Evolutionary conservation across 2,329 filamentous ascomycete species (phyloP).

Genomic region (Sphaceloma murrayae): DNA sequence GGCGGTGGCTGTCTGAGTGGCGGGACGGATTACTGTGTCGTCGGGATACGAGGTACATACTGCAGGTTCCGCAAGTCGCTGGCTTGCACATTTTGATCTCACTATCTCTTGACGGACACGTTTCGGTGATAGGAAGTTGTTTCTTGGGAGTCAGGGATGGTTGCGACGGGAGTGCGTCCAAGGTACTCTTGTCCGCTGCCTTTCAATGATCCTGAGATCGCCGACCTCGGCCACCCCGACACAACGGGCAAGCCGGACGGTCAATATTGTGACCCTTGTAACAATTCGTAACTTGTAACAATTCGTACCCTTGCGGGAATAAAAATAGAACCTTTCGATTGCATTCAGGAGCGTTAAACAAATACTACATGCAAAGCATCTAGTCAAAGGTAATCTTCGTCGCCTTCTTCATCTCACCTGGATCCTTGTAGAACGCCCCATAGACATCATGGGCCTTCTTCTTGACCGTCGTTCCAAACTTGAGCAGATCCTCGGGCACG

Average conservation of each 20-base stretch:
- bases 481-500: constrained; percentile 81
- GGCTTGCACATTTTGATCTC: constrained; percentile 58
- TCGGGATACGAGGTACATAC: constrained; percentile 46
- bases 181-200: too few relatives aligned
- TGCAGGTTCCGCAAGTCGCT: constrained; percentile 52
- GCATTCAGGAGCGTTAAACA: too few relatives aligned
- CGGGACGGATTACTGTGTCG: too few relatives aligned
- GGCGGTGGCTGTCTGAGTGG: too few relatives aligned
- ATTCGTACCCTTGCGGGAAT: neutral
- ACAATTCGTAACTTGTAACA: too few relatives aligned
- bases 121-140: neutral
- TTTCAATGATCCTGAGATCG: too few relatives aligned
- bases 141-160: too few relatives aligned
- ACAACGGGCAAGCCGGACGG: neutral
- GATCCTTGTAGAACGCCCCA: constrained; percentile 90
- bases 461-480: constrained; percentile 97
- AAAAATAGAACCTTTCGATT: neutral
- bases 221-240: neutral
- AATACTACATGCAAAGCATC: neutral
- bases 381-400: constrained; percentile 86
- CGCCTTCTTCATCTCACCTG: constrained; percentile 64
- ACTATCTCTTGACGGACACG: too few relatives aligned
- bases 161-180: too few relatives aligned
- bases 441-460: constrained; percentile 96
- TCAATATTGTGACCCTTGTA: too few relatives aligned